Conservation (phyloP, 163 green algal genomes). For the Chloroidium sp. region DNA sequence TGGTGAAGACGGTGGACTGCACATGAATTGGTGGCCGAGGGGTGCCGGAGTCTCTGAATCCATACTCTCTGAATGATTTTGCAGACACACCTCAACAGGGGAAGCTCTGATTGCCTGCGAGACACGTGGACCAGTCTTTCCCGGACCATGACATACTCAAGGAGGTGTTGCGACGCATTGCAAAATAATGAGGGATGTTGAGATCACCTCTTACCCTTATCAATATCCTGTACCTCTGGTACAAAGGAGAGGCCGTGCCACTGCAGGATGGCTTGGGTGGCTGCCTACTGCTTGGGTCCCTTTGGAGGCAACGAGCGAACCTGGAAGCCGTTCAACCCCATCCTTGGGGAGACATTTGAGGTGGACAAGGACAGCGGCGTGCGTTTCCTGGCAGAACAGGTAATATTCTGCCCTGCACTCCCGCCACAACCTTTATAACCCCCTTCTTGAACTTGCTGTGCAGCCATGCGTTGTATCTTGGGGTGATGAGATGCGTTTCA, state of each 20-base stretch:
- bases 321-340: constrained; percentile 98
- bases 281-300: constrained; percentile 78
- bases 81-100: not conserved
- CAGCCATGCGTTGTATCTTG: no score
- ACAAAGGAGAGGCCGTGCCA: not conserved
- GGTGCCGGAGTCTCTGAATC: no score
- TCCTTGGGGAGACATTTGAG: constrained; percentile 95
- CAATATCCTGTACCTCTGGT: not conserved
- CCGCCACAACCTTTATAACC: not conserved
- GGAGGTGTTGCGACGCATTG: no score
- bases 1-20: constrained; percentile 28
- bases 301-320: constrained; percentile 81
- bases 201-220: no score
- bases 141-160: no score
- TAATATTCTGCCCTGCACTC: constrained; percentile 9
- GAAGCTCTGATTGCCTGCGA: not conserved
- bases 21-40: not conserved
- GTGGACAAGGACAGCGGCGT: constrained; percentile 58
- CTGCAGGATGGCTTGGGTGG: constrained; percentile 69
- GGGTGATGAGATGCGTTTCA: no score
- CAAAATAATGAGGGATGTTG: no score
- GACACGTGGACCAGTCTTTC: no score
- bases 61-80: no score
- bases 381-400: constrained; percentile 86
- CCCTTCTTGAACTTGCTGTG: not conserved